Conservation (phyloP, 2,329 filamentous ascomycete species). For the Didymella pomorum region DNA sequence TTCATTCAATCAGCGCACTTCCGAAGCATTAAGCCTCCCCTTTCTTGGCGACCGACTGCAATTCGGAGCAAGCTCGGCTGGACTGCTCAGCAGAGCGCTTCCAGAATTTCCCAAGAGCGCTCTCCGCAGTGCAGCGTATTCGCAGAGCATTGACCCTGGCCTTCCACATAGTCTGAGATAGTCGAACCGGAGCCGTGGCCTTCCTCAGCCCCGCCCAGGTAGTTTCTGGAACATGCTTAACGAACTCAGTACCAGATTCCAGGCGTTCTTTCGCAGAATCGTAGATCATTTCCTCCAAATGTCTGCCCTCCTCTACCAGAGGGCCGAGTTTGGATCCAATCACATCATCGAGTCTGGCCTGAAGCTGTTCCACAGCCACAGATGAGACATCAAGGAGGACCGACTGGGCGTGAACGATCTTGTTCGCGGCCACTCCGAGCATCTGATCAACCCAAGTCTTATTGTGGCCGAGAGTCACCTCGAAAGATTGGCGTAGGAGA, state of each 20-base stretch:
- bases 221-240: constrained; percentile 30
- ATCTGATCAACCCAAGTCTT: constrained; percentile 39
- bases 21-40: not conserved
- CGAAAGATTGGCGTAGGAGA: constrained; percentile 44
- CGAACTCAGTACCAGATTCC: constrained; percentile 14
- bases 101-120: constrained; percentile 28
- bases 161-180: constrained; percentile 37
- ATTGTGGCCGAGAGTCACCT: constrained; percentile 44
- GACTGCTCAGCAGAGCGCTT: constrained; percentile 21
- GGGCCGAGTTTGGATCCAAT: not conserved
- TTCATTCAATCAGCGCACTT: not conserved
- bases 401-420: constrained; percentile 31
- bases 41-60: constrained; percentile 3
- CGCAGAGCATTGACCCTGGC: constrained; percentile 44
- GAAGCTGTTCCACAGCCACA: constrained; percentile 24
- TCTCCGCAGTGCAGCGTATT: constrained; percentile 39
- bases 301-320: constrained; percentile 11
- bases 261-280: constrained; percentile 20
- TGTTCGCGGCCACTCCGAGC: constrained; percentile 28
- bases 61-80: constrained; percentile 33
- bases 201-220: constrained; percentile 35
- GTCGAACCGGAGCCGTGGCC: constrained; percentile 38
- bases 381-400: constrained; percentile 34
- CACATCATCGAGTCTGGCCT: constrained; percentile 6
- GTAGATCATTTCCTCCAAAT: constrained; percentile 11